Conservation (phyloP, 345 rosid species). For the Pistacia atlantica region DNA sequence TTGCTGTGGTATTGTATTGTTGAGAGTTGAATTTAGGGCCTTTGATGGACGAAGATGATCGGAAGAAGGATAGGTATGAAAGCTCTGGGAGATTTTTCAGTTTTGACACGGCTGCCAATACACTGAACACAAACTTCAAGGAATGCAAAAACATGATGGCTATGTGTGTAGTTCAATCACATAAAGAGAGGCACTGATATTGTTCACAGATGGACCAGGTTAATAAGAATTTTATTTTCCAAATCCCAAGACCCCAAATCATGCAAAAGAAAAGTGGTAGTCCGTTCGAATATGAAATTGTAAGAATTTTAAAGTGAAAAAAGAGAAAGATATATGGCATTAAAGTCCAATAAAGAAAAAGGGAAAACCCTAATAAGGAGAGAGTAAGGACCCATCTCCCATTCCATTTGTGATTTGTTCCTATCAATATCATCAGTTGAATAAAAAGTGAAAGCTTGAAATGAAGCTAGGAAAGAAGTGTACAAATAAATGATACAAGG, state of each 20-base stretch:
- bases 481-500: slow-evolving; percentile 20
- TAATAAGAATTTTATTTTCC: slow-evolving; percentile 25
- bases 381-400: slow-evolving; percentile 2
- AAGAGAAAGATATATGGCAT: slow-evolving; percentile 19
- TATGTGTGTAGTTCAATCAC: slow-evolving; percentile 63
- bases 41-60: slow-evolving; percentile 17
- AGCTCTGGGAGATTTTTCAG: slow-evolving; percentile 24
- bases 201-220: slow-evolving; percentile 46
- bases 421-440: neutral
- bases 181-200: slow-evolving; percentile 46
- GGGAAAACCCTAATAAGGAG: slow-evolving; percentile 37
- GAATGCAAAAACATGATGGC: slow-evolving; percentile 42
- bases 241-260: slow-evolving; percentile 51
- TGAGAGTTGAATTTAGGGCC: neutral
- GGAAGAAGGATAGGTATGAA: slow-evolving; percentile 14
- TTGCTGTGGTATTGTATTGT: neutral
- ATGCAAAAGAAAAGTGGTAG: slow-evolving; percentile 34
- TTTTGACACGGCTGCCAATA: slow-evolving; percentile 34
- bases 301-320: slow-evolving; percentile 9
- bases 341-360: slow-evolving; percentile 25
- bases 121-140: slow-evolving; percentile 49
- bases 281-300: slow-evolving; percentile 1
- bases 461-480: slow-evolving; percentile 36
- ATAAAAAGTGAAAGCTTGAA: slow-evolving; percentile 32
- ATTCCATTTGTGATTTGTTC: slow-evolving; percentile 3